Evolutionary conservation across 257 asterid species (phyloP).

Genomic region (Nicotiana noctiflora): DNA sequence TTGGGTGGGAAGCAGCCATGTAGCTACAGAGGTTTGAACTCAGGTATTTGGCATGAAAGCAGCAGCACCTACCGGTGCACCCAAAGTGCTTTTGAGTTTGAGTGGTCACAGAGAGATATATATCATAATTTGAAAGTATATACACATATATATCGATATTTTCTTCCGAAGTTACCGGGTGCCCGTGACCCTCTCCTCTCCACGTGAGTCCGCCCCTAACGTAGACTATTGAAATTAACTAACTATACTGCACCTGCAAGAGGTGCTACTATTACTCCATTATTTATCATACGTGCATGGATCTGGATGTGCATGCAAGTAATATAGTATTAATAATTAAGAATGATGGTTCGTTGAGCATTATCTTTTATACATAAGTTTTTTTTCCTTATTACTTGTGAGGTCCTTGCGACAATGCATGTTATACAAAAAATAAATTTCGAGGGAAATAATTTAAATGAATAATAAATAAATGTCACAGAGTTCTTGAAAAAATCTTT

Average conservation of each 20-base stretch:
- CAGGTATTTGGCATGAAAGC: too few relatives aligned
- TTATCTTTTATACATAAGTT: background rate
- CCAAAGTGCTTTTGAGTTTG: too few relatives aligned
- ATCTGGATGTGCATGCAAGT: background rate
- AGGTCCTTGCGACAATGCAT: background rate
- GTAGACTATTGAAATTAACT: background rate
- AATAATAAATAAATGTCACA: background rate
- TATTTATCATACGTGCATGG: background rate
- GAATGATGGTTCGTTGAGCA: background rate
- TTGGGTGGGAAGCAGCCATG: too few relatives aligned
- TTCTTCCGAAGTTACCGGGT: too few relatives aligned
- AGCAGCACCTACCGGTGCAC: too few relatives aligned
- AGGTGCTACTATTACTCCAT: background rate
- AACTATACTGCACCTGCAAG: background rate
- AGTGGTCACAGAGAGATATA: too few relatives aligned
- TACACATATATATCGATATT: too few relatives aligned
- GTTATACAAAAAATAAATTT: background rate
- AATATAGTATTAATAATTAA: background rate
- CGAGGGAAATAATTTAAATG: background rate
- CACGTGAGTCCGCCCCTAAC: too few relatives aligned
- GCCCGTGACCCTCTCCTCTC: too few relatives aligned
- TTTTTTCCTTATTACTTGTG: background rate
- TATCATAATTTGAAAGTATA: too few relatives aligned
- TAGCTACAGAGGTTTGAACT: too few relatives aligned
- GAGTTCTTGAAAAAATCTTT: background rate